Conservation (phyloP, 768 basidiomycete species). For the Boletus vermiculosoides region DNA sequence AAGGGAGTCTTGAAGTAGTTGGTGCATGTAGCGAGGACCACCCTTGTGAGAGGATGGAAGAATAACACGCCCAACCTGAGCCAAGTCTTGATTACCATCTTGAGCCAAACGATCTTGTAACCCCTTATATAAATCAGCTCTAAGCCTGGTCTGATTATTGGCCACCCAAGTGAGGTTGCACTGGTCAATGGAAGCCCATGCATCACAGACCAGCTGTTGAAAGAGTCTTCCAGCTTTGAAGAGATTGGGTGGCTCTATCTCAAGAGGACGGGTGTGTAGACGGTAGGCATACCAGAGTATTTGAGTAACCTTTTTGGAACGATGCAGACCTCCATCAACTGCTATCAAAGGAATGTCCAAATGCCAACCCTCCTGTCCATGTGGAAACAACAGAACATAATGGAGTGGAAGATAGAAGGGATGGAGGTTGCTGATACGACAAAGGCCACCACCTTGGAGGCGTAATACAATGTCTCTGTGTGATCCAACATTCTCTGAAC, state of each 20-base stretch:
- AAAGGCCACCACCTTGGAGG: constrained; percentile 18
- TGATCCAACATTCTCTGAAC: constrained; percentile 8
- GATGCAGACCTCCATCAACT: background rate
- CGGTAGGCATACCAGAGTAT: constrained; percentile 32
- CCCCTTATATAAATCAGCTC: too few relatives aligned
- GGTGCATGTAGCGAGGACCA: too few relatives aligned
- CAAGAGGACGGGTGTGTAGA: constrained; percentile 21
- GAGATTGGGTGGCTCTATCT: constrained; percentile 24
- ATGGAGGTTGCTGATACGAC: background rate
- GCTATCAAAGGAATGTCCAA: constrained; percentile 13
- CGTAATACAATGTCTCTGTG: constrained; percentile 40
- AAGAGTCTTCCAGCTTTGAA: too few relatives aligned
- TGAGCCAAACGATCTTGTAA: too few relatives aligned
- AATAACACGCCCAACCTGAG: too few relatives aligned
- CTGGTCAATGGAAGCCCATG: too few relatives aligned
- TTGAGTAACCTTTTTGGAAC: constrained; percentile 30
- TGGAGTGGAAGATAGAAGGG: background rate
- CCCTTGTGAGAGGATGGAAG: too few relatives aligned
- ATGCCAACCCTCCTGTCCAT: constrained; percentile 41
- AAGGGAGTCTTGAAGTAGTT: constrained; percentile 49
- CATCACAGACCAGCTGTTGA: too few relatives aligned
- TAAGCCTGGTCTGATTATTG: too few relatives aligned
- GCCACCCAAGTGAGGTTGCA: too few relatives aligned
- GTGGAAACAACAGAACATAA: constrained; percentile 38
- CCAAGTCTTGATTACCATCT: too few relatives aligned